Base-by-base conservation (phyloP, 495 filamentous ascomycete species). In the Talaromyces thailandensis region DNA sequence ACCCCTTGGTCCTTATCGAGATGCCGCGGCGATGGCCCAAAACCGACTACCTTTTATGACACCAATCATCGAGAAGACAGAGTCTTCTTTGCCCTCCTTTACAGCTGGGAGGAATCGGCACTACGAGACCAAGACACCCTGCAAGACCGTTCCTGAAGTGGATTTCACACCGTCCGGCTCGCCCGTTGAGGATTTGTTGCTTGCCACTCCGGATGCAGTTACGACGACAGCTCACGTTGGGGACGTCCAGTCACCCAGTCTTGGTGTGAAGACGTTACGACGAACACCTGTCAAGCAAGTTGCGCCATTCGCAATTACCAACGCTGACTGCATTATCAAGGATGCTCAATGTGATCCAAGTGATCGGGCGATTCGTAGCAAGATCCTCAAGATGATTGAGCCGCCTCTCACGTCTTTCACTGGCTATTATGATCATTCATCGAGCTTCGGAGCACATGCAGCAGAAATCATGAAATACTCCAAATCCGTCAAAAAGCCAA, bases 11-110 rank as follows among this genome's bases (percentile, higher is more conserved):
- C 87, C 88, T 35, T 96, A 88, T 74, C 83, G 92, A 64, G 87
- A 95, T 66, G 84, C 89, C 64, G 80, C 79, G 2, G 82, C 90
- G 66, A 79, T 86, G 58, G 88, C 90, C 64, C 92, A 96, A 64
- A 95, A 88, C 70, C 86, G 92, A 56, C 79, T 97, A 7, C 94
- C 93, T 37, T 97, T 96, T 72, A 98, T 98, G 94, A 98, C 94
- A 1, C 94, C 94, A 12, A 98, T 98, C 63, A 91, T 93, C 6
- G 94, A 98, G 71, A 88, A 88, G 66, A 98, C 94, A 0, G 94
- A 98, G 73, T 89, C 86, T 23, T 94, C 91, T 0, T 70, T 96
- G 23, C 86, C 85, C 25, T 76, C 88, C 26, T 78, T 82, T 53
- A 87, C 87, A 2, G 77, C 65, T 65, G 76, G 68, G 71, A 79